These are phyloP conservation scores for Cladosporium sp. DNA, from an alignment of 2,329 filamentous ascomycete genomes.

Conservation along the genomic window DNA sequence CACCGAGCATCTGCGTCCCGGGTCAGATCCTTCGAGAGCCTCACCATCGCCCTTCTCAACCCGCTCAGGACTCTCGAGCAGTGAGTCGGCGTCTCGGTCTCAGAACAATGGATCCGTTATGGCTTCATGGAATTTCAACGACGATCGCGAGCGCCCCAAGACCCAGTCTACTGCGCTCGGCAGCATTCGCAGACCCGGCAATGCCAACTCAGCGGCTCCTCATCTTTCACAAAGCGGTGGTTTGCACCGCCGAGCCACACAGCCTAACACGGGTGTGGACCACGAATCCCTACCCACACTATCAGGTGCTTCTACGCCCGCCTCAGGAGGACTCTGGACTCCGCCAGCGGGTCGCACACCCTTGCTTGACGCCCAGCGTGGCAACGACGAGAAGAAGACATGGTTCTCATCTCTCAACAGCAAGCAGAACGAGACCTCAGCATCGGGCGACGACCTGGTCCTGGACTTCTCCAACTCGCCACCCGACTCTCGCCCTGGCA, in stretches of 20 bases:
- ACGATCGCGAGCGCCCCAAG: slow-evolving; percentile 2
- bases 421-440: slow-evolving; percentile 14
- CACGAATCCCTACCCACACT: slow-evolving; percentile 4
- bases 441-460: slow-evolving; percentile 37
- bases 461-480: slow-evolving; percentile 37
- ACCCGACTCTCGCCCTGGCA: slow-evolving; percentile 25
- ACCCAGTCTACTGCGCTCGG: slow-evolving; percentile 33
- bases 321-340: slow-evolving; percentile 43
- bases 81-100: background rate
- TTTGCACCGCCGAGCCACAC: slow-evolving; percentile 17
- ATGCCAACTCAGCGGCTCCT: slow-evolving; percentile 28
- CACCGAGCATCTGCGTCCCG: slow-evolving; percentile 68
- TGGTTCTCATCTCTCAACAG: slow-evolving; percentile 11
- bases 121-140: slow-evolving; percentile 10
- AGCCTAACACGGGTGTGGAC: slow-evolving; percentile 2
- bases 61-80: background rate
- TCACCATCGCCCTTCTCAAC: background rate
- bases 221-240: slow-evolving; percentile 16
- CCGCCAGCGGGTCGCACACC: slow-evolving; percentile 22
- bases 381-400: slow-evolving; percentile 26
- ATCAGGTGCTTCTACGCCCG: slow-evolving; percentile 27
- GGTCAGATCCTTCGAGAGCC: slow-evolving; percentile 40
- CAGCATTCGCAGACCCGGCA: slow-evolving; percentile 40
- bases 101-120: background rate
- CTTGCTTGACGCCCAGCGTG: slow-evolving; percentile 19